Conservation (phyloP, 163 green algal genomes). For the Scenedesmus sp. region DNA sequence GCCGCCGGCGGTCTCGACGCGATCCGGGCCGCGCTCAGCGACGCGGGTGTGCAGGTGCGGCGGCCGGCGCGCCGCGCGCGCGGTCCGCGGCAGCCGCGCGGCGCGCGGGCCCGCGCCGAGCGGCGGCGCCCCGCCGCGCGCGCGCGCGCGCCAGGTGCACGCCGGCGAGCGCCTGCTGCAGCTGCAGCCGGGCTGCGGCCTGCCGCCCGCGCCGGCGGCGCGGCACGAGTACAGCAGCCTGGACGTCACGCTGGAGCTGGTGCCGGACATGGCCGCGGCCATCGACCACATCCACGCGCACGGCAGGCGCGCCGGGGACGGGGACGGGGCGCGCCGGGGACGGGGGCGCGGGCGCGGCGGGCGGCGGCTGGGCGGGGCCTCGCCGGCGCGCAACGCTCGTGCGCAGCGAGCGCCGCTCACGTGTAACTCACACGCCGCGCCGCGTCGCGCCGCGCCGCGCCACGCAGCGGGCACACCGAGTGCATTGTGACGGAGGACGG, state of each 20-base stretch:
- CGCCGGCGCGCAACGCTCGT: too few relatives aligned
- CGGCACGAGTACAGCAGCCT: constrained; percentile 93
- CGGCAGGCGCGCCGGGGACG: constrained; percentile 49
- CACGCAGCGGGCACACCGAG: constrained; percentile 47
- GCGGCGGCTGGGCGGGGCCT: too few relatives aligned
- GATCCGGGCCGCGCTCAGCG: constrained; percentile 52
- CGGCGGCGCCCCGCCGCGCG: not conserved
- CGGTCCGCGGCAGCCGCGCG: too few relatives aligned
- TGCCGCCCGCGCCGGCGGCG: constrained; percentile 59
- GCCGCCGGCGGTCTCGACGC: constrained; percentile 34
- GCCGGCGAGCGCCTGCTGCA: constrained; percentile 32
- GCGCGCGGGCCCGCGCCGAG: too few relatives aligned
- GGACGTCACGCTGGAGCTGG: constrained; percentile 91
- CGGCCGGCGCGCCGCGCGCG: not conserved
- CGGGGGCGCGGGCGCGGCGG: too few relatives aligned
- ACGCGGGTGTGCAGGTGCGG: constrained; percentile 69
- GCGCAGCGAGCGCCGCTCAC: too few relatives aligned
- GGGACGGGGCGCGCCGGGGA: too few relatives aligned
- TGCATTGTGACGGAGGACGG: constrained; percentile 74
- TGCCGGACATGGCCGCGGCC: constrained; percentile 81
- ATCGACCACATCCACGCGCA: constrained; percentile 96
- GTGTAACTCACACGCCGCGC: too few relatives aligned
- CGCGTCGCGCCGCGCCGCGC: too few relatives aligned
- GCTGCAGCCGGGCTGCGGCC: not conserved
- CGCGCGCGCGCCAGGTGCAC: constrained; percentile 14